Evolutionary conservation across 2,329 filamentous ascomycete species (phyloP).

Genomic region (Microdochium nivale): DNA sequence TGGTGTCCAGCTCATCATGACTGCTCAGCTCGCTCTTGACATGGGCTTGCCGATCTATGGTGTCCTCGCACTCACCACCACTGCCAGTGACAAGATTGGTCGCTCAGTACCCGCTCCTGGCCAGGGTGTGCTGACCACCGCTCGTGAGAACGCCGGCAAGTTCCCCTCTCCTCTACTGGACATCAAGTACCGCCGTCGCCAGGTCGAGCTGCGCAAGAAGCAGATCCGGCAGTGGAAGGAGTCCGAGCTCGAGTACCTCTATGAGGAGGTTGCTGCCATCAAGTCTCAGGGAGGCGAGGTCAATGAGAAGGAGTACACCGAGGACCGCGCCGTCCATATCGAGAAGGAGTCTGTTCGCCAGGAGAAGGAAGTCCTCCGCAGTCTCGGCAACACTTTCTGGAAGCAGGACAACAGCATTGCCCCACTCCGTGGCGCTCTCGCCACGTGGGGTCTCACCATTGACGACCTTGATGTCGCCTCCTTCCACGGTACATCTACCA

Average conservation of each 20-base stretch:
- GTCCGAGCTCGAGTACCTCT: slow-evolving; percentile 83
- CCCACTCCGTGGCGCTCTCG: slow-evolving; percentile 88
- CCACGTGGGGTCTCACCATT: slow-evolving; percentile 95
- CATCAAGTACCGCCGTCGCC: slow-evolving; percentile 93
- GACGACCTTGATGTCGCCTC: slow-evolving; percentile 93
- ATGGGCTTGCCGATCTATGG: slow-evolving; percentile 99
- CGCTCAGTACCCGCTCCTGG: slow-evolving; percentile 94
- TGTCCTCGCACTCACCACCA: slow-evolving; percentile 86
- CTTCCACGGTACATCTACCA: slow-evolving; percentile 97
- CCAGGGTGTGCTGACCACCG: slow-evolving; percentile 92
- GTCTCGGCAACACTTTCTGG: slow-evolving; percentile 98
- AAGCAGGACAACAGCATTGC: slow-evolving; percentile 90
- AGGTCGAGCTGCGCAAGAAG: slow-evolving; percentile 87
- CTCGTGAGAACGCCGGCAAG: slow-evolving; percentile 81
- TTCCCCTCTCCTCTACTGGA: slow-evolving; percentile 94
- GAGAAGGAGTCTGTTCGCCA: slow-evolving; percentile 82
- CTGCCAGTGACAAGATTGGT: slow-evolving; percentile 97
- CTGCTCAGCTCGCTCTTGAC: slow-evolving; percentile 85
- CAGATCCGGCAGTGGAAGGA: slow-evolving; percentile 97
- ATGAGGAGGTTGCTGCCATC: slow-evolving; percentile 88
- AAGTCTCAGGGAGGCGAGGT: slow-evolving; percentile 70
- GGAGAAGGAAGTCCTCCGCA: slow-evolving; percentile 85
- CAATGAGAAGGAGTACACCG: slow-evolving; percentile 74
- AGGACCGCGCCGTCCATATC: slow-evolving; percentile 79
- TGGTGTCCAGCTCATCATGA: slow-evolving; percentile 98